phyloP scores from a whole-genome alignment of 352 stramenopile genomes.

The Globisporangium radiosum region DNA sequence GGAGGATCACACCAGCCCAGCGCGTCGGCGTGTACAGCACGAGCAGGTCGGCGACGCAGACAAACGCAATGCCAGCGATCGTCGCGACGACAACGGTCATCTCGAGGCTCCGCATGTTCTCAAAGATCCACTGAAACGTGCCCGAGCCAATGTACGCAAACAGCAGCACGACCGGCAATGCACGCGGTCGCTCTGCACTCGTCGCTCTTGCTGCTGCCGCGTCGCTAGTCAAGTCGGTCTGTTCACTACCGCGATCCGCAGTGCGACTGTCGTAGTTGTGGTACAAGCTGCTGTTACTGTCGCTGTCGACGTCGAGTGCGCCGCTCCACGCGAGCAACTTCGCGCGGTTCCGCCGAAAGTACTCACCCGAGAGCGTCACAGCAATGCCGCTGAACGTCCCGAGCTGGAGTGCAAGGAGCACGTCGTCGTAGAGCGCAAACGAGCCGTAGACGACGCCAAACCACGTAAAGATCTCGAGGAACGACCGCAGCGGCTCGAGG shows the following conservation, averaged over 20 bases:
- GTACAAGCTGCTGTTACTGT: too few relatives aligned
- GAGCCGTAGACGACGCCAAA: constrained; percentile 71
- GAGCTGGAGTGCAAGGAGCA: constrained; percentile 71
- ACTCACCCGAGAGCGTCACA: constrained; percentile 70
- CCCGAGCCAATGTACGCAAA: constrained; percentile 83
- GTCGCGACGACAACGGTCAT: constrained; percentile 72
- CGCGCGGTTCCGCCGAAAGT: constrained; percentile 57
- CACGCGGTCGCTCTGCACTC: constrained; percentile 16
- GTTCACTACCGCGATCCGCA: too few relatives aligned
- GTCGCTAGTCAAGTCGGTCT: too few relatives aligned
- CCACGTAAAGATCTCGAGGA: constrained; percentile 81
- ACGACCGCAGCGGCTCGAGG: constrained; percentile 66
- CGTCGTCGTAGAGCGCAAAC: constrained; percentile 76
- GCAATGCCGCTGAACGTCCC: constrained; percentile 81
- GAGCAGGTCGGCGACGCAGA: constrained; percentile 71
- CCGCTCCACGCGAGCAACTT: constrained; percentile 47
- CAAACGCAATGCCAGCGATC: constrained; percentile 74
- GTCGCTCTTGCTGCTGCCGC: background rate
- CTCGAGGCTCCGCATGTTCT: constrained; percentile 81
- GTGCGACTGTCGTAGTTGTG: too few relatives aligned
- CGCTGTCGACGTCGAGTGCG: constrained; percentile 3
- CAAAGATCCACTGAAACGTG: constrained; percentile 87
- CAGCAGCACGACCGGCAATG: constrained; percentile 57
- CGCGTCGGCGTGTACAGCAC: constrained; percentile 50
- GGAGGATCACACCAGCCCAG: constrained; percentile 75